Conservation (phyloP, 352 stramenopile genomes). For the Globisporangium irregulare region DNA sequence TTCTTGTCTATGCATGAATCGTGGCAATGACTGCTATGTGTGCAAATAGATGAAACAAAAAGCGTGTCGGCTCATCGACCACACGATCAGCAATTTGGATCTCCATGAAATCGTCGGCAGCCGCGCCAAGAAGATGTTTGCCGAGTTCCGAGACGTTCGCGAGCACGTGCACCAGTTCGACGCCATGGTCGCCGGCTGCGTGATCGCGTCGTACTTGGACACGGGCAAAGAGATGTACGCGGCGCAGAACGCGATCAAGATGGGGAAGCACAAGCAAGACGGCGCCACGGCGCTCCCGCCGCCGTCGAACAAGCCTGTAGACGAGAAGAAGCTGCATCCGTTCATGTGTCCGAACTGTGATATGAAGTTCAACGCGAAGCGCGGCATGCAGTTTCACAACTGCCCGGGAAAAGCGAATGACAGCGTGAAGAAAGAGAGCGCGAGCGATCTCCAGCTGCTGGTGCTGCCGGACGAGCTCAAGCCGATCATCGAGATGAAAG, state of each 20-base stretch:
- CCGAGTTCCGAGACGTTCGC: slow-evolving; percentile 94
- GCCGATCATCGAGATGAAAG: slow-evolving; percentile 72
- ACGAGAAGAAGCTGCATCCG: slow-evolving; percentile 86
- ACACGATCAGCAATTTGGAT: slow-evolving; percentile 93
- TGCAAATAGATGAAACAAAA: slow-evolving; percentile 91
- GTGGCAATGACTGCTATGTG: slow-evolving; percentile 75
- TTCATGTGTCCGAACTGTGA: slow-evolving; percentile 78
- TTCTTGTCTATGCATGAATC: slow-evolving; percentile 18
- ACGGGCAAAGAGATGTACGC: slow-evolving; percentile 86
- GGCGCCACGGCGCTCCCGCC: slow-evolving; percentile 45
- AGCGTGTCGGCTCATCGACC: slow-evolving; percentile 81
- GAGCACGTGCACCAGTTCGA: slow-evolving; percentile 96
- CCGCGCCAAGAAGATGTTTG: slow-evolving; percentile 95
- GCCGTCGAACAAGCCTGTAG: slow-evolving; percentile 71
- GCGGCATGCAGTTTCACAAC: slow-evolving; percentile 85
- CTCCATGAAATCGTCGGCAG: slow-evolving; percentile 95
- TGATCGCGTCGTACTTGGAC: slow-evolving; percentile 86
- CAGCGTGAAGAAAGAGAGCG: slow-evolving; percentile 24
- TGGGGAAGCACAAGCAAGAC: slow-evolving; percentile 52
- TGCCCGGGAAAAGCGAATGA: slow-evolving; percentile 52
- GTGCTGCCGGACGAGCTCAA: slow-evolving; percentile 60
- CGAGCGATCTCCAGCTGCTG: slow-evolving; percentile 52
- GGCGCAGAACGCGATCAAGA: slow-evolving; percentile 75
- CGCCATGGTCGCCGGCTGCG: slow-evolving; percentile 85
- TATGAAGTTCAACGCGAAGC: slow-evolving; percentile 85